Base-by-base conservation (phyloP, 2,329 filamentous ascomycete genomes). In the Atkinsonella texensis region DNA sequence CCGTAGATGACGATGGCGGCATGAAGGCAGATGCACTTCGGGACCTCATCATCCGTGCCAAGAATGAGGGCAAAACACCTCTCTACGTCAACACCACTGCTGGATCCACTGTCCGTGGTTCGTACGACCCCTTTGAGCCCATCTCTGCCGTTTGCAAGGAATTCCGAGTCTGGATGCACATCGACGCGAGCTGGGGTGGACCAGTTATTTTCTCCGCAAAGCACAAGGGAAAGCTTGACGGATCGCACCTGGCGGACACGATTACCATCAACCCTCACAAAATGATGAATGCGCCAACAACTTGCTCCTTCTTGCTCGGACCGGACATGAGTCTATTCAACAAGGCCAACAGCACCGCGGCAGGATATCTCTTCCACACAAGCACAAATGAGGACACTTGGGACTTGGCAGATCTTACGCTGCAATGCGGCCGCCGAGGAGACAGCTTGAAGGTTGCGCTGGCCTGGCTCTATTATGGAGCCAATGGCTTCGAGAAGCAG, bases 61-160 rank as follows among this genome's bases (percentile, higher is more conserved):
- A 82, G 59, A 60, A 64, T 0, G 74, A 82, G 48, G 88, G 87
- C 35, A 81, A 84, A 63, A 93, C 86, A 1, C 91, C 93, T 0
- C 85, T 98, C 55, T 96, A 95, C 68, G 87, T 97, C 63, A 97
- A 96, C 64, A 87, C 90, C 6, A 97, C 93, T 0, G 91, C 93
- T 0, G 93, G 93, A 17, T 96, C 91, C 1, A 98, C 93, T 0
- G 91, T 97, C 2, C 74, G 91, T 56, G 93, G 93, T 15, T 89
- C 87, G 1, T 98, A 85, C 63, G 91, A 96, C 62, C 87, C 87
- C 0, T 84, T 95, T 59, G 67, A 74, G 12, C 78, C 76, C 2
- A 83, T 96, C 55, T 76, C 83, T 0, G 72, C 71, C 31, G 74
- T 96, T 17, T 93, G 87, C 69, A 76, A 79, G 56, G 74, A 76